Evolutionary conservation across 768 basidiomycete species (phyloP), one percentile per base, ranked within the genome.

Genomic region (Podaxis sp.): DNA sequence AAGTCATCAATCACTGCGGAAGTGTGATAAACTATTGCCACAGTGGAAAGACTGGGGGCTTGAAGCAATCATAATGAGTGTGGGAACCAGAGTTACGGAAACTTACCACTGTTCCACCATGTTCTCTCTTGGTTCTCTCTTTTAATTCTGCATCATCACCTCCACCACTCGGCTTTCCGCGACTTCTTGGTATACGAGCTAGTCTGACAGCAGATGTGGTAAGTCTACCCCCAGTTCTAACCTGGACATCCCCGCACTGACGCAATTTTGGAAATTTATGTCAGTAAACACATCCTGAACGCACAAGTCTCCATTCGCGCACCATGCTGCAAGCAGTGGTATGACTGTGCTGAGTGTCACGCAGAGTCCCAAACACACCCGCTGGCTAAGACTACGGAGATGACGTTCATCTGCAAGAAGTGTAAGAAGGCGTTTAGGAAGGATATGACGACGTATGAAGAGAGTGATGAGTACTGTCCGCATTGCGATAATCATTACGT

Each of bases 401-500:
- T 81, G 80, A 68, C 64, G 1, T 80, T 81, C 66, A 72, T 81
- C 63, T 81, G 80, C 69, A 81, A 81, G 66, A 80, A 80, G 65
- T 81, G 79, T 68, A 93, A 92, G 75, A 97, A 96, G 78, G 95
- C 94, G 3, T 99, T 99, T 72, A 79, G 96, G 66, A 99, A 99
- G 78, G 95, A 98, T 75, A 95, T 98, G 94, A 66, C 81, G 0
- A 76, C 74, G 6, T 99, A 93, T 70, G 96, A 99, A 69, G 96
- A 99, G 73, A 95, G 94, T 71, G 96, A 99, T 73, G 97, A 99
- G 75, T 99, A 89, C 72, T 99, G 97, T 72, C 97, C 96, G 0
- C 91, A 97, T 75, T 98, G 97, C 72, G 97, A 98, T 76, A 99
- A 99, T 72, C 96, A 96, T 72, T 99, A 96, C 73, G 97, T 96